Evolutionary conservation across 1,284 basidiomycete genomes (phyloP).

Genomic region (Ustilago bromivora): DNA sequence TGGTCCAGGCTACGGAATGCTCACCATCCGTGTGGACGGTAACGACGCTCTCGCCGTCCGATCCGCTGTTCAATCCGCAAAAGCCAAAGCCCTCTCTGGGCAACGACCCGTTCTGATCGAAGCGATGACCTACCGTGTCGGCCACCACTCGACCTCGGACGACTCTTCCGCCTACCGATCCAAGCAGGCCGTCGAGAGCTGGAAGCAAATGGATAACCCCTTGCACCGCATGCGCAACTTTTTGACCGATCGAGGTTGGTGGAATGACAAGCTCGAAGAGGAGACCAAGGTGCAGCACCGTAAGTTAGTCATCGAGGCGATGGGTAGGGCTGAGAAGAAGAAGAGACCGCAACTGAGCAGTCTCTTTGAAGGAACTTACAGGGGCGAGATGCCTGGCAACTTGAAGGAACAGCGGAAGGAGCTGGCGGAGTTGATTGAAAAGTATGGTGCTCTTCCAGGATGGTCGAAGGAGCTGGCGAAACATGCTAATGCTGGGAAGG

Average conservation of each 20-base stretch:
- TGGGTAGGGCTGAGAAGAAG: conserved; percentile 81
- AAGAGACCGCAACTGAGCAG: conserved; percentile 79
- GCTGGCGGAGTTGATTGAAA: conserved; percentile 79
- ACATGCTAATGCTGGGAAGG: conserved; percentile 82
- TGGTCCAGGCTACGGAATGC: conserved; percentile 90
- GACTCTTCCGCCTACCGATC: conserved; percentile 87
- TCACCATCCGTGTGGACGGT: conserved; percentile 79
- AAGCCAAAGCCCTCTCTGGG: conserved; percentile 80
- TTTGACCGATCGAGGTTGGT: conserved; percentile 82
- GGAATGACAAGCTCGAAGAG: conserved; percentile 82
- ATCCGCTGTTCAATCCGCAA: conserved; percentile 82
- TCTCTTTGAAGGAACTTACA: conserved; percentile 87
- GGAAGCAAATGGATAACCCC: conserved; percentile 78
- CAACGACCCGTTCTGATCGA: conserved; percentile 85
- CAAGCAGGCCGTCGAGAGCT: conserved; percentile 56
- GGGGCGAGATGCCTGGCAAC: conserved; percentile 70
- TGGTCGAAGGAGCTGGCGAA: conserved; percentile 84
- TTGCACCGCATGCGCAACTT: conserved; percentile 85
- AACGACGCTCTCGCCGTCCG: conserved; percentile 92
- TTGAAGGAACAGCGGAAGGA: conserved; percentile 85
- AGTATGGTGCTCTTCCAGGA: conserved; percentile 84
- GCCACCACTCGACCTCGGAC: conserved; percentile 95
- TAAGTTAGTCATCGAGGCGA: conserved; percentile 80
- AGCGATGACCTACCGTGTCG: conserved; percentile 74
- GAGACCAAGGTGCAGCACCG: conserved; percentile 79